Percentiles rank a stretch among this genome's conserved stretches.
These are phyloP conservation scores for Passiflora organensis DNA, from an alignment of 345 rosid species.

Conservation along the genomic window DNA sequence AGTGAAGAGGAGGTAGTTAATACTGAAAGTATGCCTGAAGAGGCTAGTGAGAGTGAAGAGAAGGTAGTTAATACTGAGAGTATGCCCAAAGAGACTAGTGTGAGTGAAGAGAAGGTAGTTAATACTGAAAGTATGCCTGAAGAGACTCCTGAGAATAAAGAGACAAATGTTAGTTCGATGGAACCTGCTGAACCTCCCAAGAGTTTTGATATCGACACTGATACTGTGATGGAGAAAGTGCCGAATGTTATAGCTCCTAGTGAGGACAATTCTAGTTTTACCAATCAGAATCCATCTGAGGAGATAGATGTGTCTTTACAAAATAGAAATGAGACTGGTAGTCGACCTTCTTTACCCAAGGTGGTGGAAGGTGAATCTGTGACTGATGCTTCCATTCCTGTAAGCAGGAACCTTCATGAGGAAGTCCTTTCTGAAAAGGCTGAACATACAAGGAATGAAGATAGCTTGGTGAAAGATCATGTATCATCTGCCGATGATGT, in stretches of 20 bases:
- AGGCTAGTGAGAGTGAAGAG: no score
- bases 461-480: slow-evolving; percentile 35
- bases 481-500: slow-evolving; percentile 34
- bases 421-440: slow-evolving; percentile 41
- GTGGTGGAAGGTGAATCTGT: slow-evolving; percentile 31
- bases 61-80: slow-evolving; percentile 6
- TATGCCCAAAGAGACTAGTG: no score
- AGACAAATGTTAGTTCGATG: slow-evolving; percentile 25
- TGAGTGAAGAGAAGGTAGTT: no score
- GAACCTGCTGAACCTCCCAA: slow-evolving; percentile 40
- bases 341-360: slow-evolving; percentile 39
- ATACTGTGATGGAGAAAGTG: slow-evolving; percentile 32
- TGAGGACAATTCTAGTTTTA: slow-evolving; percentile 29
- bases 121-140: slow-evolving; percentile 20
- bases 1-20: slow-evolving; percentile 26
- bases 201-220: slow-evolving; percentile 33
- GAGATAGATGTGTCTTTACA: slow-evolving; percentile 37
- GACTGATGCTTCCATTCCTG: slow-evolving; percentile 34
- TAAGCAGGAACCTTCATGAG: slow-evolving; percentile 18
- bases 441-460: slow-evolving; percentile 51
- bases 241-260: slow-evolving; percentile 26
- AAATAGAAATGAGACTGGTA: slow-evolving; percentile 35
- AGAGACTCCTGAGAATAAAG: slow-evolving; percentile 13
- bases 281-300: slow-evolving; percentile 29
- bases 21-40: no score